Conservation (phyloP, 2,329 filamentous ascomycete genomes). For the Alternaria panax region DNA sequence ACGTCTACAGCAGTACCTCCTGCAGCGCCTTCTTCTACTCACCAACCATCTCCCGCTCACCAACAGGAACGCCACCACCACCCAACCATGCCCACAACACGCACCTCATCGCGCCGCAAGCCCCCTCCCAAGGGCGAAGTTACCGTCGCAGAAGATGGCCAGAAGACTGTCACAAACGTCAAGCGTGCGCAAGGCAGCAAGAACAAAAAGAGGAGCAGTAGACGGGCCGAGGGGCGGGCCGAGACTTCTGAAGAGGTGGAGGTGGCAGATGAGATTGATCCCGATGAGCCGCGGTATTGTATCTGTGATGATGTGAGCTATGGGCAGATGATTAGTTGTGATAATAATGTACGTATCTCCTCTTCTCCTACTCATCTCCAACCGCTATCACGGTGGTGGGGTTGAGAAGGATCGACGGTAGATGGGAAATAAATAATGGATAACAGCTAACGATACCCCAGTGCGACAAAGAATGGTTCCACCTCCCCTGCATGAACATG, state of each 20-base stretch:
- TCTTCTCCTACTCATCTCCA: too few relatives aligned
- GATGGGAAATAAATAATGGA: too few relatives aligned
- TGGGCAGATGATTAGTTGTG: conserved; percentile 83
- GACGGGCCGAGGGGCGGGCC: conserved; percentile 6
- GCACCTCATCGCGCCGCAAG: conserved; percentile 64
- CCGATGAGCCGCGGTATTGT: conserved; percentile 79
- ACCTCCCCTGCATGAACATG: conserved; percentile 78
- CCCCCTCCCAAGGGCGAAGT: conserved; percentile 78
- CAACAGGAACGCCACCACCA: background rate
- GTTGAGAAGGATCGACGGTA: too few relatives aligned
- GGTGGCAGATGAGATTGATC: conserved; percentile 65
- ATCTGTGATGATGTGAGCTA: conserved; percentile 81
- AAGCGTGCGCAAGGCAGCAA: conserved; percentile 64
- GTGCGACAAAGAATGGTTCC: conserved; percentile 86
- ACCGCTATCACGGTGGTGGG: too few relatives aligned
- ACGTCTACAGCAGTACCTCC: conserved; percentile 11
- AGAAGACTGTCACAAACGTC: conserved; percentile 72
- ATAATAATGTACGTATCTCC: conserved; percentile 73
- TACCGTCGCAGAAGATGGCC: conserved; percentile 65
- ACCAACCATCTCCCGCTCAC: background rate
- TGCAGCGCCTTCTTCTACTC: background rate
- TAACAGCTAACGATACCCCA: conserved; percentile 40
- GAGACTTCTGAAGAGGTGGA: conserved; percentile 29
- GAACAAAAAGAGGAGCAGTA: conserved; percentile 58
- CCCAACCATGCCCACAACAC: conserved; percentile 49